A percentile compares a stretch with the other conserved stretches of the same genome.
These are phyloP conservation scores for Colletotrichum simmondsii DNA, from an alignment of 2,329 filamentous ascomycete species.

Conservation along the genomic window DNA sequence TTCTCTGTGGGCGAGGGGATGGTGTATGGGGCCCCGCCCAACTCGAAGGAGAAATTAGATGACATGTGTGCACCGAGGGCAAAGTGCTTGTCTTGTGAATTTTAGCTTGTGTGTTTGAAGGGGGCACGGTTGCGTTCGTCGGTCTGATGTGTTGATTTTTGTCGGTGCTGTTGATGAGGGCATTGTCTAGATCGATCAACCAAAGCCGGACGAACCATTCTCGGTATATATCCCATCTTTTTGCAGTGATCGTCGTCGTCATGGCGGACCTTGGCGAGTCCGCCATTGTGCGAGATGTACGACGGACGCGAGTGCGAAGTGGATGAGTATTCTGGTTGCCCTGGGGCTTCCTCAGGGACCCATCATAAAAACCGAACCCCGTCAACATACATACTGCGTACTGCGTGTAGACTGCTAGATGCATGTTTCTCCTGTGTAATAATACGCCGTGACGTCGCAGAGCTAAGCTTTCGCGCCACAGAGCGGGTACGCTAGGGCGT, in stretches of 20 bases:
- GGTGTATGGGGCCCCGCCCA: conserved; percentile 3
- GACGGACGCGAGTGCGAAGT: not conserved
- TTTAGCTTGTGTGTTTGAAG: too few species aligned
- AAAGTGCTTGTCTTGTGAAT: not conserved
- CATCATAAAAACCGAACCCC: not conserved
- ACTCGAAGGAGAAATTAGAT: not conserved
- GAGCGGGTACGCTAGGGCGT: not conserved
- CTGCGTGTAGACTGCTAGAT: too few species aligned
- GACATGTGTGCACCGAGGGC: not conserved
- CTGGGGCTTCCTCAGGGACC: too few species aligned
- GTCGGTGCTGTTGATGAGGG: not conserved
- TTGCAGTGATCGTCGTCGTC: not conserved
- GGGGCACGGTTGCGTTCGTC: not conserved
- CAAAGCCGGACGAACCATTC: not conserved
- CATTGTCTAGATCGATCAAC: not conserved
- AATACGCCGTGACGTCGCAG: not conserved
- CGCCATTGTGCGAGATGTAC: not conserved
- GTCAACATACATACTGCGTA: not conserved
- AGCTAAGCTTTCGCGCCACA: not conserved
- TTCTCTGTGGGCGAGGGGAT: conserved; percentile 17
- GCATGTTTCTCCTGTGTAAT: too few species aligned
- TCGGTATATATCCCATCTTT: not conserved
- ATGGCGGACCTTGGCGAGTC: not conserved
- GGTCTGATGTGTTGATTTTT: not conserved
- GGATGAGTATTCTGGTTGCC: too few species aligned